Conservation (phyloP, 352 stramenopile genomes). For the Globisporangium nagaii region DNA sequence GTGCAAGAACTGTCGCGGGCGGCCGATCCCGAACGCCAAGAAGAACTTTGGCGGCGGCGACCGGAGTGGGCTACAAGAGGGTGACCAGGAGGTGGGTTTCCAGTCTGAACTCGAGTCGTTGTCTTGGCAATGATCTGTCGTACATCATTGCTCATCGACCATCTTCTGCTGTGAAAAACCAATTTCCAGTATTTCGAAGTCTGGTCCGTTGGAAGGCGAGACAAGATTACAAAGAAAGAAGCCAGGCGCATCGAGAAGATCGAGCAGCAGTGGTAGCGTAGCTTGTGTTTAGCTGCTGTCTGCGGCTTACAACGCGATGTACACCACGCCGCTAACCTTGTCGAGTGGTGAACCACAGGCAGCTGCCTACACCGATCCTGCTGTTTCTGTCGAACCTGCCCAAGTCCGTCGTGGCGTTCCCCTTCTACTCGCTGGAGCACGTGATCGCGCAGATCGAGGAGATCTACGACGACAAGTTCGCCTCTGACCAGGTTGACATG, state of each 20-base stretch:
- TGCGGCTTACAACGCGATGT: too few relatives aligned
- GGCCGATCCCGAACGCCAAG: conserved; percentile 25
- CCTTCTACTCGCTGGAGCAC: conserved; percentile 44
- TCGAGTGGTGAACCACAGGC: too few relatives aligned
- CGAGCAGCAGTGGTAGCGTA: conserved; percentile 46
- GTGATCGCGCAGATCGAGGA: conserved; percentile 55
- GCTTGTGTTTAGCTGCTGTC: too few relatives aligned
- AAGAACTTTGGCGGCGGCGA: not conserved
- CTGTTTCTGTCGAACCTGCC: conserved; percentile 72
- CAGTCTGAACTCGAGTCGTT: too few relatives aligned
- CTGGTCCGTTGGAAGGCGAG: conserved; percentile 39
- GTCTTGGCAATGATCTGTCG: too few relatives aligned
- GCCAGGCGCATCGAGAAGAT: conserved; percentile 32
- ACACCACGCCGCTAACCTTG: too few relatives aligned
- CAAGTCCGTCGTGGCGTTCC: conserved; percentile 64
- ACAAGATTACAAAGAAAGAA: conserved; percentile 44
- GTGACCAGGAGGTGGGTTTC: conserved; percentile 23
- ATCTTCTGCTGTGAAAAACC: conserved; percentile 6
- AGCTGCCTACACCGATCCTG: conserved; percentile 35
- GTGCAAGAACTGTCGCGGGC: conserved; percentile 64
- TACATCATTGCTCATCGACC: not conserved
- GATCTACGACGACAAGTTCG: conserved; percentile 79
- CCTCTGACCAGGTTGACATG: conserved; percentile 49
- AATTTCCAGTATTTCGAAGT: conserved; percentile 54
- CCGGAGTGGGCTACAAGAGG: not conserved